Evolutionary conservation across 2,329 filamentous ascomycete genomes (phyloP).

Genomic region (Ceratocystis colombiana): DNA sequence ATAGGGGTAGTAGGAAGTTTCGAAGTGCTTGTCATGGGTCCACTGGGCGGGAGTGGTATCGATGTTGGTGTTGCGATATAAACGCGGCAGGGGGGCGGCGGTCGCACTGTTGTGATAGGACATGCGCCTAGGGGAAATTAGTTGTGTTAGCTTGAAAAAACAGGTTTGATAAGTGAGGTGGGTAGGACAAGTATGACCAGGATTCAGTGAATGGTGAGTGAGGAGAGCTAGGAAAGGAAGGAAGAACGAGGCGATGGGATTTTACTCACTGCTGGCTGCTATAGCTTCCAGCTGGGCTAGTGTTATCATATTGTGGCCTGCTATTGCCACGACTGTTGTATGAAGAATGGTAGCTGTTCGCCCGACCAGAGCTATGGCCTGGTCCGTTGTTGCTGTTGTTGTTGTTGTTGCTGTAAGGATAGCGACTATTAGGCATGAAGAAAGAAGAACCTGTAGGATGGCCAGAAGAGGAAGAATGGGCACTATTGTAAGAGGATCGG

Average conservation of each 20-base stretch:
- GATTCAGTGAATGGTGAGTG: not conserved
- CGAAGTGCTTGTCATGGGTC: slow-evolving; percentile 87
- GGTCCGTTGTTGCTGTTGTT: slow-evolving; percentile 33
- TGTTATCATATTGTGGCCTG: not conserved
- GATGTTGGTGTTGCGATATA: not conserved
- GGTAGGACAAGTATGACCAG: not conserved
- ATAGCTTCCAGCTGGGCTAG: not conserved
- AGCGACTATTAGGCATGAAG: slow-evolving; percentile 91
- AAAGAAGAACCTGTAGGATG: slow-evolving; percentile 48
- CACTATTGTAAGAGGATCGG: slow-evolving; percentile 68
- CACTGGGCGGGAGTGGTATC: slow-evolving; percentile 47
- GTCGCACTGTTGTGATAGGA: not conserved
- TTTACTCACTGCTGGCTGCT: slow-evolving; percentile 10
- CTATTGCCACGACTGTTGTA: slow-evolving; percentile 34
- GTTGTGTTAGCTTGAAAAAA: not conserved
- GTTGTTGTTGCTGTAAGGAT: slow-evolving; percentile 36
- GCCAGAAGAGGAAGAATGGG: slow-evolving; percentile 69
- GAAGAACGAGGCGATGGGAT: not conserved
- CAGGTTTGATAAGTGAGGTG: not conserved
- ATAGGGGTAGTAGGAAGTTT: slow-evolving; percentile 36
- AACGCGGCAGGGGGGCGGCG: not conserved
- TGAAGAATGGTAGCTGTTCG: slow-evolving; percentile 61
- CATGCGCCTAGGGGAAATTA: slow-evolving; percentile 11
- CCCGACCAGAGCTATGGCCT: slow-evolving; percentile 39
- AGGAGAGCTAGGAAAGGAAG: not conserved